Evolutionary conservation across 148 eudicot genomes (phyloP).

Genomic region (Rhododendron griersonianum): DNA sequence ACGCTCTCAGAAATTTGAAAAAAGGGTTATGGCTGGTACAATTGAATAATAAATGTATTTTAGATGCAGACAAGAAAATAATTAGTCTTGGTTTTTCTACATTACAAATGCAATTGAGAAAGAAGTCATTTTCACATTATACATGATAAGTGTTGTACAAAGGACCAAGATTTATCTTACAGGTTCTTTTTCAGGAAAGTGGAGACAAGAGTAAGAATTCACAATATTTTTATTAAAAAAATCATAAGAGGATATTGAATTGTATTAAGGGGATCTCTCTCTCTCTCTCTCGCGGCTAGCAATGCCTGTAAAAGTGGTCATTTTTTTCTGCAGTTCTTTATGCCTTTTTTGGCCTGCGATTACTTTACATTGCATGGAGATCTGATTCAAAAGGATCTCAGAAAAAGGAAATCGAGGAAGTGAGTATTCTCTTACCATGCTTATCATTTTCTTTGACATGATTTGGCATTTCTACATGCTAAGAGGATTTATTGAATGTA

Average conservation of each 20-base stretch:
- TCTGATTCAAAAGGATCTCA: conserved; percentile 81
- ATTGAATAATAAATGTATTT: not conserved
- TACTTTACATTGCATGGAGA: conserved; percentile 97
- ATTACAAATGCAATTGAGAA: not conserved
- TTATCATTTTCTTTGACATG: not conserved
- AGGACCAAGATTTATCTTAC: not conserved
- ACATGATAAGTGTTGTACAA: not conserved
- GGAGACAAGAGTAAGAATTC: too few relatives aligned
- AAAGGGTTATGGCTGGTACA: not conserved
- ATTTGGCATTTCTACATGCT: not conserved
- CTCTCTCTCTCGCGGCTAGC: not conserved
- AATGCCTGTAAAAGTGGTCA: not conserved
- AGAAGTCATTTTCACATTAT: not conserved
- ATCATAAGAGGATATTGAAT: too few relatives aligned
- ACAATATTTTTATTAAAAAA: too few relatives aligned
- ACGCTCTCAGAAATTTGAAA: not conserved
- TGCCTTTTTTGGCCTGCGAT: conserved; percentile 80
- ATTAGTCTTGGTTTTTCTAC: not conserved
- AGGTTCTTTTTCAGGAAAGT: too few relatives aligned
- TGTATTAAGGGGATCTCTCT: too few relatives aligned
- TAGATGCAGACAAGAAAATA: not conserved
- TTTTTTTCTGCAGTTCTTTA: conserved; percentile 71
- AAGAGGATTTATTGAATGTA: not conserved
- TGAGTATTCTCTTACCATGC: conserved; percentile 24
- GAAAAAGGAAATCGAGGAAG: conserved; percentile 97